phyloP scores from a whole-genome alignment of 169 alveolate species.

The Cryptosporidium felis region DNA sequence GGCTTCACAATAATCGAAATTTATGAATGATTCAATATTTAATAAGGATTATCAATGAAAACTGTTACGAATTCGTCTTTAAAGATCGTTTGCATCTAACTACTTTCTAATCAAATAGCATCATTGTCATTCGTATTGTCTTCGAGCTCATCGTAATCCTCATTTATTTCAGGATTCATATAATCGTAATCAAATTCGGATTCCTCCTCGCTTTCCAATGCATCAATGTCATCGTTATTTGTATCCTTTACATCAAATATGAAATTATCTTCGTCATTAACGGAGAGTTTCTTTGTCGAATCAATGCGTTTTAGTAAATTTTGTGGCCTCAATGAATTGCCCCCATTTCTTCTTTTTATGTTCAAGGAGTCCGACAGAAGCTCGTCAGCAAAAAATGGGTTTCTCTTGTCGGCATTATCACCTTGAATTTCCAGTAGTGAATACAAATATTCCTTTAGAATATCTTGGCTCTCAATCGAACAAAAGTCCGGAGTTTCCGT shows the following conservation, averaged over 20 bases:
- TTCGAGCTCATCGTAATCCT: slow-evolving; percentile 61
- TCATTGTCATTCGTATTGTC: slow-evolving; percentile 61
- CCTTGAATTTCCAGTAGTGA: slow-evolving; percentile 18
- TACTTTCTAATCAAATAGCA: slow-evolving; percentile 16
- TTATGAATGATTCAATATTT: too few species aligned
- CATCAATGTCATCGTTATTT: slow-evolving; percentile 2
- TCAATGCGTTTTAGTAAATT: neutral
- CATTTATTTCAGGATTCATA: neutral
- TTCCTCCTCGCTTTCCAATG: slow-evolving; percentile 21
- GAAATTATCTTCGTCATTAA: slow-evolving; percentile 26
- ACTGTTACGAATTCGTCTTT: too few species aligned
- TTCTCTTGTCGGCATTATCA: neutral
- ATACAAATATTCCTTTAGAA: slow-evolving; percentile 24
- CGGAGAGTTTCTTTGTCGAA: neutral
- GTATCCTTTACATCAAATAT: neutral
- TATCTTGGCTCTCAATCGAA: neutral
- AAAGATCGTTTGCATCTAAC: too few species aligned
- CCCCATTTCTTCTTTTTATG: neutral
- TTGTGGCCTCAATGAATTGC: neutral
- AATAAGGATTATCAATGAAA: too few species aligned
- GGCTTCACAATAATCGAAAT: slow-evolving; percentile 57
- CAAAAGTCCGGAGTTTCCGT: neutral
- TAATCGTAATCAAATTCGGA: slow-evolving; percentile 41
- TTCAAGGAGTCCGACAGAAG: neutral
- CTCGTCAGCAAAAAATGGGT: slow-evolving; percentile 32